Conservation (phyloP, 78 protist species). For the Dictyostelium intermedium region DNA sequence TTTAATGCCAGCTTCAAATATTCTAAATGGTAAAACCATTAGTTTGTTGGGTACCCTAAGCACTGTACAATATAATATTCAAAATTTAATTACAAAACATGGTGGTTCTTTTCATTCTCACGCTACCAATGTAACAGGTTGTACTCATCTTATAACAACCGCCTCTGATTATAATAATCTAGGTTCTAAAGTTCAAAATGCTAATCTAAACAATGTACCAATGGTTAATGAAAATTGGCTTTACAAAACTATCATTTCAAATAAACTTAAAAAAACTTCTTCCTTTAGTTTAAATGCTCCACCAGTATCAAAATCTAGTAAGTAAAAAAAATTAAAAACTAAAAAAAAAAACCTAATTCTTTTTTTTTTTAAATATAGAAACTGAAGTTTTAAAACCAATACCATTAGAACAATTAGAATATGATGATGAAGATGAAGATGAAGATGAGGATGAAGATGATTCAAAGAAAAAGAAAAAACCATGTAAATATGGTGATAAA, state of each 20-base stretch:
- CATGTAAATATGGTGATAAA: constrained; percentile 47
- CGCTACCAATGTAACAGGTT: not conserved
- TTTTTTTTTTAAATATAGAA: no score
- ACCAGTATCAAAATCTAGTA: not conserved
- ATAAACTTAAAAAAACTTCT: not conserved
- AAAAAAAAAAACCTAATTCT: no score
- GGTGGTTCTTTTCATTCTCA: constrained; percentile 17
- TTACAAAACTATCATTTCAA: constrained; percentile 14
- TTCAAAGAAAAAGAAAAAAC: constrained; percentile 13
- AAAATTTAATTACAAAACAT: constrained; percentile 14
- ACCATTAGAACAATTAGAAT: constrained; percentile 12
- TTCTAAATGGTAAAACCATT: not conserved
- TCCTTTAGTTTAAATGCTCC: constrained; percentile 2
- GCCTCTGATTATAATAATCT: not conserved
- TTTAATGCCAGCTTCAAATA: not conserved
- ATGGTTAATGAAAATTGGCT: constrained; percentile 48
- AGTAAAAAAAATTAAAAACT: no score
- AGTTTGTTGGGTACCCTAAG: constrained; percentile 11
- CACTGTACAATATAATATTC: not conserved
- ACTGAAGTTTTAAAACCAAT: not conserved
- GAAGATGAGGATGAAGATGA: not conserved
- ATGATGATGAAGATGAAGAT: not conserved
- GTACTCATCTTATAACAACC: constrained; percentile 22
- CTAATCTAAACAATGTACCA: not conserved
- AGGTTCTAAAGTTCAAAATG: not conserved